Evolutionary conservation across 1,284 basidiomycete genomes (phyloP).

Genomic region (Ustilago loliicola): DNA sequence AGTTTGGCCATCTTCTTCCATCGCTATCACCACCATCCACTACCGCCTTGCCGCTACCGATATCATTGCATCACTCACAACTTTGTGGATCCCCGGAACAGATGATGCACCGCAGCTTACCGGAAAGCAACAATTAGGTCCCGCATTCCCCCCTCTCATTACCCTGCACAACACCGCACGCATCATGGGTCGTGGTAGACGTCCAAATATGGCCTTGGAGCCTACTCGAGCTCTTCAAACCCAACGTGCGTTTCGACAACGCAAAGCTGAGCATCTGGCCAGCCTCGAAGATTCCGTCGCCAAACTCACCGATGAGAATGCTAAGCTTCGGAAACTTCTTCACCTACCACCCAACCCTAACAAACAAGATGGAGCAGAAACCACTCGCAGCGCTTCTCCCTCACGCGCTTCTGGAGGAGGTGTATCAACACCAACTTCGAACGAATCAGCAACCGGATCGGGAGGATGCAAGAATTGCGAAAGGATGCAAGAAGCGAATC

Average conservation of each 20-base stretch:
- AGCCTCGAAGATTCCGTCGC: constrained; percentile 40
- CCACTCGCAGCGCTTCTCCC: constrained; percentile 1
- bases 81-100: too few relatives aligned
- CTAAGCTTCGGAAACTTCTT: constrained; percentile 23
- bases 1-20: too few relatives aligned
- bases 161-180: not conserved
- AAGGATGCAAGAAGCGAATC: constrained; percentile 20
- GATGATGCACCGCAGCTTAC: too few relatives aligned
- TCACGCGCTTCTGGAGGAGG: too few relatives aligned
- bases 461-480: constrained; percentile 23
- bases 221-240: constrained; percentile 55
- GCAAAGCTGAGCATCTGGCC: constrained; percentile 53
- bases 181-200: constrained; percentile 51
- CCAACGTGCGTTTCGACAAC: constrained; percentile 55
- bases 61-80: too few relatives aligned
- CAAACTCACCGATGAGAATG: constrained; percentile 38
- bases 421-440: too few relatives aligned
- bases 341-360: constrained; percentile 8
- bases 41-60: too few relatives aligned
- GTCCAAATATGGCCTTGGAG: constrained; percentile 54
- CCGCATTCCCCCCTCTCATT: too few relatives aligned
- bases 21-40: too few relatives aligned
- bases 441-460: not conserved
- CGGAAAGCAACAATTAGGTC: too few relatives aligned
- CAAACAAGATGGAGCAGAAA: not conserved